Evolutionary conservation across 2,329 filamentous ascomycete genomes (phyloP).

Genomic region (Cryphonectria carpinicola): DNA sequence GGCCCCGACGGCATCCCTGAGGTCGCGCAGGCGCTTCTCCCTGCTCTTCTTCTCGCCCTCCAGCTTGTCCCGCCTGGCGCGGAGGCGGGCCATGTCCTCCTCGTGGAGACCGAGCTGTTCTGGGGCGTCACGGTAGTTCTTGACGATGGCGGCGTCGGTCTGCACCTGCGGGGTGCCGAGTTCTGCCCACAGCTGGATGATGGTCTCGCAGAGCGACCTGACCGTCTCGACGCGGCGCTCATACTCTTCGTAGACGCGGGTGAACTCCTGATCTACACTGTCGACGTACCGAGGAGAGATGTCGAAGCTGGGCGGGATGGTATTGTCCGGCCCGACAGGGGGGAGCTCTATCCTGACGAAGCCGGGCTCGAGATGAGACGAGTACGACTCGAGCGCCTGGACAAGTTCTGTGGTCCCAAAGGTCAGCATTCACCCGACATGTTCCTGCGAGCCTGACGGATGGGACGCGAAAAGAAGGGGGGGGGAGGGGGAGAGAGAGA

Average conservation of each 20-base stretch:
- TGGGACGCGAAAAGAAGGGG: neutral
- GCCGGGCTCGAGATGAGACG: slow-evolving; percentile 87
- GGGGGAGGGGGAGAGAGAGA: too few species aligned
- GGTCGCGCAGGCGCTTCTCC: slow-evolving; percentile 70
- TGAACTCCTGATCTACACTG: slow-evolving; percentile 87
- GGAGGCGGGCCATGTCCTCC: slow-evolving; percentile 77
- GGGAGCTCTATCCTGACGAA: slow-evolving; percentile 87
- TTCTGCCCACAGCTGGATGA: slow-evolving; percentile 94
- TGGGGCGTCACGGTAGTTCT: slow-evolving; percentile 85
- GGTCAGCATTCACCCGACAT: slow-evolving; percentile 27
- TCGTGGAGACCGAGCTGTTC: slow-evolving; percentile 93
- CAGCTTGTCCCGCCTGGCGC: slow-evolving; percentile 77
- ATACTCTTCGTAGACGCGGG: slow-evolving; percentile 95
- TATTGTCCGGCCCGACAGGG: slow-evolving; percentile 76
- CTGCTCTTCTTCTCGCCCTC: slow-evolving; percentile 85
- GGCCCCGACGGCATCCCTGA: slow-evolving; percentile 76
- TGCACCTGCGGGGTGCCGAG: slow-evolving; percentile 92
- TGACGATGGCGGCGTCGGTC: slow-evolving; percentile 84
- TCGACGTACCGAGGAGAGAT: slow-evolving; percentile 89
- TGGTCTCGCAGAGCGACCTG: slow-evolving; percentile 75
- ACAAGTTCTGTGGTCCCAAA: slow-evolving; percentile 71
- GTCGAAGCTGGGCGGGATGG: slow-evolving; percentile 82
- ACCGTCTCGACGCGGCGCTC: slow-evolving; percentile 79
- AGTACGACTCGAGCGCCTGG: slow-evolving; percentile 92
- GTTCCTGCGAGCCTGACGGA: neutral